Evolutionary conservation across 208 protist genomes (phyloP).

Genomic region (Acanthamoeba royreba): DNA sequence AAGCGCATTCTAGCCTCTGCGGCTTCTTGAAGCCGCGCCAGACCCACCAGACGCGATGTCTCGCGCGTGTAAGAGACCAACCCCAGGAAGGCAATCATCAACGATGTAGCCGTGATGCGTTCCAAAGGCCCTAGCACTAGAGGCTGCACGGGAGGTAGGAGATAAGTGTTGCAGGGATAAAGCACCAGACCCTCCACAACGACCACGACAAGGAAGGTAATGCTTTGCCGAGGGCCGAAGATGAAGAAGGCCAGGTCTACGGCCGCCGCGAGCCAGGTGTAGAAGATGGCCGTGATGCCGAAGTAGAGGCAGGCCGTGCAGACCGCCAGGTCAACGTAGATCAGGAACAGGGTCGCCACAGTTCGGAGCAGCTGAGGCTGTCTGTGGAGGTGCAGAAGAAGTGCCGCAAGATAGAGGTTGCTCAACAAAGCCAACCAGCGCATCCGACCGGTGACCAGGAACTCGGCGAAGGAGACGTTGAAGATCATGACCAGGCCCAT

Average conservation of each 20-base stretch:
- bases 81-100: neutral
- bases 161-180: too few relatives aligned
- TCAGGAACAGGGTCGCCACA: neutral
- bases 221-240: neutral
- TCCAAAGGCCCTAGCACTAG: too few relatives aligned
- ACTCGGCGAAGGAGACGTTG: too few relatives aligned
- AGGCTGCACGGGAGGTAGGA: too few relatives aligned
- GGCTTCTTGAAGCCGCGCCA: neutral
- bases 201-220: neutral
- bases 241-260: neutral
- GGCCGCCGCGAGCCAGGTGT: neutral
- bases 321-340: neutral
- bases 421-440: too few relatives aligned
- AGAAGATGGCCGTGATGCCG: neutral
- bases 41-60: neutral
- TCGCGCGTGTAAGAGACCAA: neutral
- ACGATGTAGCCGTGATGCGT: too few relatives aligned
- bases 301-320: neutral
- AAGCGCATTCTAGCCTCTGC: neutral
- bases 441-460: too few relatives aligned
- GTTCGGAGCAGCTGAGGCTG: too few relatives aligned
- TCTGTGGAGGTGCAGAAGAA: too few relatives aligned
- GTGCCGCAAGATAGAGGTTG: too few relatives aligned
- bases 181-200: too few relatives aligned
- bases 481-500: too few relatives aligned